Percentiles rank a stretch among this genome's conserved stretches.
Conservation (phyloP, 345 rosid genomes). For the Isatis tinctoria region DNA sequence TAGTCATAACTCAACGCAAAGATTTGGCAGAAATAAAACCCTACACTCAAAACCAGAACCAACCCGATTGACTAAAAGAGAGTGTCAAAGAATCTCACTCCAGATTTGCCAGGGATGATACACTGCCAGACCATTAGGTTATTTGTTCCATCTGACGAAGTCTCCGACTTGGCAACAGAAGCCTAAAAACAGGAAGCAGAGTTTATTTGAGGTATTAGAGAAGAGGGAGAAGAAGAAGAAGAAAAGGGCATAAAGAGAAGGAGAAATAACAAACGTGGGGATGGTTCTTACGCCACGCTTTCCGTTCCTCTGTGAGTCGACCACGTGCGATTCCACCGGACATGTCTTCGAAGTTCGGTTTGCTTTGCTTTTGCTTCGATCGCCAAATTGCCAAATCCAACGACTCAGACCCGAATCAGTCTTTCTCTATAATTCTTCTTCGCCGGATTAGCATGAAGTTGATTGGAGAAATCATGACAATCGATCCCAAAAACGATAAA, state of each 20-base stretch:
- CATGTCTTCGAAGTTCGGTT: not conserved
- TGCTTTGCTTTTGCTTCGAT: not conserved
- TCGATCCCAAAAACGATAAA: no score
- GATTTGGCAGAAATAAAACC: not conserved
- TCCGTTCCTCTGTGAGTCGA: slow-evolving; percentile 14
- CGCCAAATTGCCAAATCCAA: not conserved
- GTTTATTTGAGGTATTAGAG: no score
- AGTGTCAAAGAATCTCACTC: not conserved
- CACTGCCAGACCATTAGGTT: no score
- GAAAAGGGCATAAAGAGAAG: not conserved
- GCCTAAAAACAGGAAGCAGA: no score
- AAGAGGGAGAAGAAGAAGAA: no score
- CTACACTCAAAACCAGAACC: not conserved
- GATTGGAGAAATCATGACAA: no score
- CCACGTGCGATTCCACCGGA: slow-evolving; percentile 20
- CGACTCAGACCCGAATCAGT: not conserved
- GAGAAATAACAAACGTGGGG: slow-evolving; percentile 4
- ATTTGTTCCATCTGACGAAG: no score
- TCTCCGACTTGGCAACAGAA: no score
- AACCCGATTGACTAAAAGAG: not conserved
- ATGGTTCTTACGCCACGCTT: slow-evolving; percentile 20
- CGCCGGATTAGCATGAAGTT: no score
- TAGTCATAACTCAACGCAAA: not conserved
- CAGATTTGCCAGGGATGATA: no score
- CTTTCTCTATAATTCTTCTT: not conserved